phyloP scores from a whole-genome alignment of 129 eudicot species.

The Smallanthus sonchifolius region DNA sequence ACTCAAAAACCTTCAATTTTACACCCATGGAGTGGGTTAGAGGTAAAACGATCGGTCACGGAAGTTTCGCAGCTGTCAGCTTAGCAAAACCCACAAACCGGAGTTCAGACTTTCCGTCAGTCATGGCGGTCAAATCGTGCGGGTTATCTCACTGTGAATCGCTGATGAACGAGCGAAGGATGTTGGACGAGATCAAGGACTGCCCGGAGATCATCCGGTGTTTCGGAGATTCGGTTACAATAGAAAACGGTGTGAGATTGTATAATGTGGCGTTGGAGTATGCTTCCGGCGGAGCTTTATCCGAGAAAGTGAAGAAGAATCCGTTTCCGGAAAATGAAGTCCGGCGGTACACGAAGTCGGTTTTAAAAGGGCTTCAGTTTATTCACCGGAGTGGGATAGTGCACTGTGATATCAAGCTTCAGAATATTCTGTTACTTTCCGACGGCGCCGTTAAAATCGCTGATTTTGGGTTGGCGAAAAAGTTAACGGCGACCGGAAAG shows the following conservation, averaged over 20 bases:
- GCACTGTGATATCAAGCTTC: constrained; percentile 77
- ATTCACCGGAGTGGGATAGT: constrained; percentile 65
- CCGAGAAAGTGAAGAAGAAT: constrained; percentile 34
- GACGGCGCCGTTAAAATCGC: constrained; percentile 54
- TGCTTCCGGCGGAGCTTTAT: constrained; percentile 65
- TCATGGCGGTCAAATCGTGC: constrained; percentile 69
- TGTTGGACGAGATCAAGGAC: constrained; percentile 44
- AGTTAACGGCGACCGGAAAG: constrained; percentile 1
- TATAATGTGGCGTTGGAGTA: constrained; percentile 73
- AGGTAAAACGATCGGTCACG: constrained; percentile 63
- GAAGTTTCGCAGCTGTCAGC: constrained; percentile 72
- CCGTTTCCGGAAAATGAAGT: constrained; percentile 42
- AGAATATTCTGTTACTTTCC: constrained; percentile 41
- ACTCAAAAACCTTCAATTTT: neutral
- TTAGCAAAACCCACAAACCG: constrained; percentile 54
- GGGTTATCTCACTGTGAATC: constrained; percentile 39
- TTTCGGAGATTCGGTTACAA: constrained; percentile 42
- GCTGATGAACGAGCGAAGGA: constrained; percentile 41
- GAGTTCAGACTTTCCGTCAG: constrained; percentile 18
- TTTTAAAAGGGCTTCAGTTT: constrained; percentile 48
- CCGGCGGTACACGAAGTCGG: constrained; percentile 32
- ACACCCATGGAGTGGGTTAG: constrained; percentile 69
- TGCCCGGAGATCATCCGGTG: constrained; percentile 50
- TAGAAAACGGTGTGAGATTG: constrained; percentile 50
- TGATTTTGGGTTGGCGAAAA: constrained; percentile 83